Evolutionary conservation across 768 basidiomycete species (phyloP), one percentile per base, ranked within the genome.

Genomic region (Gloeopeniophorella convolvens): DNA sequence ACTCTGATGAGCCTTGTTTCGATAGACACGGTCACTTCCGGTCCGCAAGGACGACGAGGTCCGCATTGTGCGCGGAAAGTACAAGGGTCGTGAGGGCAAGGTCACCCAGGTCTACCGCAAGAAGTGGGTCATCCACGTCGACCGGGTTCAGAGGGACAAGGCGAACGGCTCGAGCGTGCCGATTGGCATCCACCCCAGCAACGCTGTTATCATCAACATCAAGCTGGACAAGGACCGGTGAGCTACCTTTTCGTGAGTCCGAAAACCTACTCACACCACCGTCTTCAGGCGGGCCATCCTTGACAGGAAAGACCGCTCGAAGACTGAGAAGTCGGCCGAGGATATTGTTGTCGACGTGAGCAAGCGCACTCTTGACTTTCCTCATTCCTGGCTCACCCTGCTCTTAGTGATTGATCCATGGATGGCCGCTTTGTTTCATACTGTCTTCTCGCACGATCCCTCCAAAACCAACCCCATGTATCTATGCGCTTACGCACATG

Each of bases 1-100:
- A 37, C 3, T 46, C 36, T 49, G 26, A 48, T 42, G 42, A 59
- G 27, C 31, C 24, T 27, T 37, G 4, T 45, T 51, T 7, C 20
- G 35, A 43, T 60, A 95, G 92, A 72, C 82, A 60, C 93, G 93
- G 59, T 90, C 94, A 51, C 72, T 97, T 54, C 92, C 96, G 48
- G 82, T 98, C 64, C 88, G 96, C 66, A 97, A 97, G 70, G 95
- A 97, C 62, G 95, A 99, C 69, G 95, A 98, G 73, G 95, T 98
- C 58, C 77, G 86, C 65, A 92, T 99, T 62, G 89, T 97, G 54
- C 81, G 95, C 58, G 95, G 95, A 49, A 94, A 95, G 70, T 93
- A 96, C 82, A 96, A 96, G 79, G 95, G 96, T 44, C 82, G 93
- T 66, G 95, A 99, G 78, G 95, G 95, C 64, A 97, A 97, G 75